Evolutionary conservation across 768 basidiomycete species (phyloP).

Genomic region (Jaapia argillacea): DNA sequence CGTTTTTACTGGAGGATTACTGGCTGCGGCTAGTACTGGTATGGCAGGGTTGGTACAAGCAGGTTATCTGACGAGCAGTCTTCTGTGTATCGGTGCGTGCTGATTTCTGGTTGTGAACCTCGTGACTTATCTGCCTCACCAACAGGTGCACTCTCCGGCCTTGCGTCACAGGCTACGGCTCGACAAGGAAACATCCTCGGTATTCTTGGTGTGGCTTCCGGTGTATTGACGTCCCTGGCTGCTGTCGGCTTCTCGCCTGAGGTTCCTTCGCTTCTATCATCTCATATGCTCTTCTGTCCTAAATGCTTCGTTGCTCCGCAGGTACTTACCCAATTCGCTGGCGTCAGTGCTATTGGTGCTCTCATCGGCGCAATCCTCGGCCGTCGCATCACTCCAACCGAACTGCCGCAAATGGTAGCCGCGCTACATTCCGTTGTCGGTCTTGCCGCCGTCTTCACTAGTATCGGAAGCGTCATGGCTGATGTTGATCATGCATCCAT

Average conservation of each 20-base stretch:
- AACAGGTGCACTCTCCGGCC: slow-evolving; percentile 72
- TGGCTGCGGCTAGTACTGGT: slow-evolving; percentile 75
- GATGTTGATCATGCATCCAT: slow-evolving; percentile 59
- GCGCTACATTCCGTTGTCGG: slow-evolving; percentile 86
- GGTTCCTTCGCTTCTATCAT: too few relatives aligned
- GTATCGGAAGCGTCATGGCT: slow-evolving; percentile 70
- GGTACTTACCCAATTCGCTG: slow-evolving; percentile 72
- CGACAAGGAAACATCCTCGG: slow-evolving; percentile 86
- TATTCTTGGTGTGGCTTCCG: slow-evolving; percentile 74
- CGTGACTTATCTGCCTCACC: too few relatives aligned
- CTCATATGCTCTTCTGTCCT: too few relatives aligned
- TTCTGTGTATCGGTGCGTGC: slow-evolving; percentile 70
- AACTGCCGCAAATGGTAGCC: slow-evolving; percentile 76
- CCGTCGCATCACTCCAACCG: slow-evolving; percentile 77
- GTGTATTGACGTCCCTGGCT: slow-evolving; percentile 69
- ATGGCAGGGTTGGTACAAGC: slow-evolving; percentile 83
- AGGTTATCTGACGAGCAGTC: slow-evolving; percentile 74
- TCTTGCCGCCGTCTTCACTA: slow-evolving; percentile 81
- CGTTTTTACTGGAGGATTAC: slow-evolving; percentile 75
- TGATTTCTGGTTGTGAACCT: background rate
- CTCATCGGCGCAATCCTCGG: slow-evolving; percentile 64
- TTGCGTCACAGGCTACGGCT: slow-evolving; percentile 73
- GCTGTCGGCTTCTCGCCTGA: slow-evolving; percentile 78
- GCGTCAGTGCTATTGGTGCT: slow-evolving; percentile 67
- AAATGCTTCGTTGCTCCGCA: too few relatives aligned